Evolutionary conservation across 768 basidiomycete species (phyloP), one percentile per base, ranked within the genome.

Genomic region (Sistotremastrum suecicum): DNA sequence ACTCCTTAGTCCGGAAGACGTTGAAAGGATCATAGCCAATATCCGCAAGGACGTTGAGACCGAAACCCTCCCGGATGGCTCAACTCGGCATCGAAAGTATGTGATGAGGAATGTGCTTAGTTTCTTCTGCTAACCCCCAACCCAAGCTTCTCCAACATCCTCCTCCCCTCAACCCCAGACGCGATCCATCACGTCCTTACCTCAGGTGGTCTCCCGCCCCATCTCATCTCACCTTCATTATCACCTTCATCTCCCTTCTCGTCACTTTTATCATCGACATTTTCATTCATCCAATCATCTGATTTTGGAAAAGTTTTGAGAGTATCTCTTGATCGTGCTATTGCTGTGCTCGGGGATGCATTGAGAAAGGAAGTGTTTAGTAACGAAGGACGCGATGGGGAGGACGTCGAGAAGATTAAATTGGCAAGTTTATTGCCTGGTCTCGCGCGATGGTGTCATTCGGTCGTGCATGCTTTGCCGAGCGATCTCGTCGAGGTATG

Each of bases 401-500:
- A 68, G 39, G 72, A 71, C 31, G 58, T 69, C 42, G 33, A 47
- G 43, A 69, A 72, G 52, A 73, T 86, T 42, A 66, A 84, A 40
- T 60, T 95, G 9, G 92, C 88, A 9, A 78, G 80, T 4, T 63
- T 94, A 53, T 63, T 97, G 31, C 91, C 90, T 3, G 82, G 76
- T 1, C 63, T 95, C 37, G 78, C 83, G 45, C 66, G 76, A 47
- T 90, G 89, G 87, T 80, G 79, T 54, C 74, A 74, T 51, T 48
- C 76, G 48, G 78, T 79, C 36, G 58, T 89, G 53, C 71, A 76
- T 50, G 74, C 73, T 11, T 58, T 80, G 45, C 86, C 84, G 34
- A 88, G 86, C 58, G 85, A 84, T 58, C 64, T 89, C 51, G 73
- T 88, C 30, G 87, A 91, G 65, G 89, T 88, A 57, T 72, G 5